Percentiles rank a stretch among this genome's conserved stretches.
Evolutionary conservation across 2,329 filamentous ascomycete species (phyloP).

Genomic region (Fonsecaea pedrosoi): DNA sequence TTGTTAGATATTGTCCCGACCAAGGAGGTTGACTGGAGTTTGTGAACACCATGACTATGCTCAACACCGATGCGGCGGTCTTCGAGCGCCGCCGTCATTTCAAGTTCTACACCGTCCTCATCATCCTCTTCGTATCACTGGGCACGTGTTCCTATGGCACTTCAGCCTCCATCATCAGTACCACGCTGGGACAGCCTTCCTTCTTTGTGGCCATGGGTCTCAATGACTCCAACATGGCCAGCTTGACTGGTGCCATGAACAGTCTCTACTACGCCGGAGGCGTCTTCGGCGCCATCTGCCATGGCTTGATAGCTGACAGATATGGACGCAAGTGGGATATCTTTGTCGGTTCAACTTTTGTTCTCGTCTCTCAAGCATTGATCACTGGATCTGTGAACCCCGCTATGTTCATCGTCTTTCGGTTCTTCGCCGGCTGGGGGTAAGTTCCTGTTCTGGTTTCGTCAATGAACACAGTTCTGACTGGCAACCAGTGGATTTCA

Average conservation of each 20-base stretch:
- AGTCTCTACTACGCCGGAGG: constrained; percentile 17
- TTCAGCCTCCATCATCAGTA: constrained; percentile 36
- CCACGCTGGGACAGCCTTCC: constrained; percentile 48
- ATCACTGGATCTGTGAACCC: constrained; percentile 15
- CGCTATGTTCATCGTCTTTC: constrained; percentile 25
- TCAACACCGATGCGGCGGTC: no score
- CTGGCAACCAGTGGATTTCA: constrained; percentile 3
- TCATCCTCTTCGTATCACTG: background rate
- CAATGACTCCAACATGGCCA: background rate
- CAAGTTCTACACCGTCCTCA: background rate
- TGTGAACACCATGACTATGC: no score
- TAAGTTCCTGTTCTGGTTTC: constrained; percentile 10
- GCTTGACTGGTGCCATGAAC: constrained; percentile 7
- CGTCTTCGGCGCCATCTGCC: constrained; percentile 8
- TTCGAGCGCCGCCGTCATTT: background rate
- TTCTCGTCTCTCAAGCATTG: constrained; percentile 12
- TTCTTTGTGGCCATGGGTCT: constrained; percentile 47
- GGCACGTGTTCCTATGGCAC: background rate
- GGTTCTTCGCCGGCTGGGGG: constrained; percentile 24
- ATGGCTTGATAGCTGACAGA: background rate
- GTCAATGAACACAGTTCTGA: background rate
- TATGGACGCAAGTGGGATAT: constrained; percentile 11
- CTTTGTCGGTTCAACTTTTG: background rate
- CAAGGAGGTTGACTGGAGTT: no score
- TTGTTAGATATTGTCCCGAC: no score